Base-by-base conservation (phyloP, 2,329 filamentous ascomycete genomes). In the Apiospora arundinis region DNA sequence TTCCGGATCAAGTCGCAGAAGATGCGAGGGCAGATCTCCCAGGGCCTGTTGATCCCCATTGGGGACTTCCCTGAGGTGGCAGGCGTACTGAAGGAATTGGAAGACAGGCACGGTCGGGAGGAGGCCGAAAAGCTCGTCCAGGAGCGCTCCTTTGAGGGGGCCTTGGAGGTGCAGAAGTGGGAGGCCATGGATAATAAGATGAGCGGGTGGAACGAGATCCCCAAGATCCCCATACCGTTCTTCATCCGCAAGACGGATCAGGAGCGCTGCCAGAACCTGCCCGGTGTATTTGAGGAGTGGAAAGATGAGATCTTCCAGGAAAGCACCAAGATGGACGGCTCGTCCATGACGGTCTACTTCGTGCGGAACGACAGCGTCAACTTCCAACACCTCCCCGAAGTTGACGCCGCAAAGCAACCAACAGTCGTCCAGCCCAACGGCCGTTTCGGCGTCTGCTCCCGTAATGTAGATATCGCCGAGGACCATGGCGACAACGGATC, bases 261-360 rank as follows among this genome's bases (percentile, higher is more conserved):
- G 69, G 67, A 72, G 42, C 74, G 78, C 16, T 74, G 74, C 2
- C 78, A 80, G 69, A 76, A 80, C 72, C 49, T 76, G 11, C 72
- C 73, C 3, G 4, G 69, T 14, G 48, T 73, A 4, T 75, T 79
- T 60, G 72, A 74, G 28, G 42, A 68, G 14, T 75, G 75, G 37
- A 70, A 72, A 1, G 68, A 76, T 25, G 72, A 69, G 60, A 67
- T 77, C 7, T 83, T 80, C 72, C 81, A 84, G 67, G 80, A 82
- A 70, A 78, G 79, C 1, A 75, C 78, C 72, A 84, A 84, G 76
- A 79, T 84, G 76, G 82, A 84, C 70, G 82, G 82, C 23, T 74
- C 77, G 0, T 80, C 78, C 16, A 83, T 83, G 79, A 81, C 80
- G 0, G 74, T 80, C 28, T 84, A 83, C 75, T 83, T 81, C 67